Evolutionary conservation across 805 yeast genomes (phyloP).

Genomic region (Candida succiphila): DNA sequence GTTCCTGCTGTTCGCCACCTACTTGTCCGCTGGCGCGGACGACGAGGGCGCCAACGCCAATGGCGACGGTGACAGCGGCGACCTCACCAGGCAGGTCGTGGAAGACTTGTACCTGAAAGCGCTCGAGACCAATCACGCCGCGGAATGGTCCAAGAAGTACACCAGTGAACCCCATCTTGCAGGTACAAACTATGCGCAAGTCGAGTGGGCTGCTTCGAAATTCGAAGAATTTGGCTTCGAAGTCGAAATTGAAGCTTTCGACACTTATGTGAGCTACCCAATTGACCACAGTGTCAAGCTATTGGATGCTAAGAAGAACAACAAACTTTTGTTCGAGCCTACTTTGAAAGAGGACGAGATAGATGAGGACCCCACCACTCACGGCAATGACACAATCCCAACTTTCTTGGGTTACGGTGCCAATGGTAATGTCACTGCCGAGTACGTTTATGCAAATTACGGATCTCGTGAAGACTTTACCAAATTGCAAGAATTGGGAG

Average conservation of each 20-base stretch:
- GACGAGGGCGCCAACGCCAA: too few relatives aligned
- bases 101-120: too few relatives aligned
- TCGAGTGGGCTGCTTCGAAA: constrained; percentile 43
- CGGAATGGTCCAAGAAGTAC: constrained; percentile 37
- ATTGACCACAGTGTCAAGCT: constrained; percentile 36
- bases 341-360: constrained; percentile 34
- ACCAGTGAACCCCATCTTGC: constrained; percentile 43
- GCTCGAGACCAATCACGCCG: constrained; percentile 22
- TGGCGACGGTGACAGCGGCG: too few relatives aligned
- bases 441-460: constrained; percentile 49
- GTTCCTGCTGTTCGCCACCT: too few relatives aligned
- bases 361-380: constrained; percentile 32
- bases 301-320: constrained; percentile 9
- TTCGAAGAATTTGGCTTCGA: constrained; percentile 45
- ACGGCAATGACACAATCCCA: constrained; percentile 38
- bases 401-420: constrained; percentile 65
- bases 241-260: constrained; percentile 37
- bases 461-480: constrained; percentile 48
- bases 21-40: too few relatives aligned
- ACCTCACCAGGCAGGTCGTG: too few relatives aligned
- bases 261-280: constrained; percentile 50
- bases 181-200: constrained; percentile 31
- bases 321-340: constrained; percentile 32
- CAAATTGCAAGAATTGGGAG: constrained; percentile 28
- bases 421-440: constrained; percentile 52